Evolutionary conservation across 345 rosid species (phyloP), one percentile per base, ranked within the genome.

Genomic region (Pugionium cornutum): DNA sequence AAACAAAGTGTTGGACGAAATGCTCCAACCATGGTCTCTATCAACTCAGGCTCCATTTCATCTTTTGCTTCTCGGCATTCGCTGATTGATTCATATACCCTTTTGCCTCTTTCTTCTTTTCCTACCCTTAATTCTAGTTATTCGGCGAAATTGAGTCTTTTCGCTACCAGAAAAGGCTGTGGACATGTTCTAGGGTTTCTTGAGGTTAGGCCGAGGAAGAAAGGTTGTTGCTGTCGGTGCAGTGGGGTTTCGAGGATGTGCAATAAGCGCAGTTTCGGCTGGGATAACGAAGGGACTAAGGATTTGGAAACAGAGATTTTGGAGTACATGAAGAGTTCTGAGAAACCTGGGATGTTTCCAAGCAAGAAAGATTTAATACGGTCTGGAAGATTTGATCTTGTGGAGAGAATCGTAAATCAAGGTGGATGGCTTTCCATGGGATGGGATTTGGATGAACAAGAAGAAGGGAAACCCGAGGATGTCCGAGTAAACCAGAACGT

Each of bases 391-490:
- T 65, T 71, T 77, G 98, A 92, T 80, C 85, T 89, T 73, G 94
- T 77, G 25, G 86, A 82, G 69, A 82, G 77, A 59, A 83, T 92
- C 42, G 46, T 72, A 40, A 73, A 67, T 44, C 82, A 78, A 63
- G 89, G 97, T 55, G 96, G 98, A 1, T 89, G 98, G 98, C 87
- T 92, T 42, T 79, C 96, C 9, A 75, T 80, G 69, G 98, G 97
- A 41, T 92, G 98, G 98, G 89, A 83, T 70, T 74, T 66, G 69
- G 92, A 86, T 66, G 79, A 74, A 42, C 70, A 63, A 9, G 72
- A 62, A 42, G 64, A 72, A 68, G 39, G 46, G 29, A 27, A 67
- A 11, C 9, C 9, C 7, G 4, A 44, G n/a, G 31, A 31, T 32
- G 63, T 65, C 31, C 61, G 35, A 29, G 76, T 29, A 11, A 41